Percentiles rank a stretch among this genome's conserved stretches.
These are phyloP conservation scores for Cryptosporidium muris DNA, from an alignment of 169 alveolate species.

Conservation along the genomic window DNA sequence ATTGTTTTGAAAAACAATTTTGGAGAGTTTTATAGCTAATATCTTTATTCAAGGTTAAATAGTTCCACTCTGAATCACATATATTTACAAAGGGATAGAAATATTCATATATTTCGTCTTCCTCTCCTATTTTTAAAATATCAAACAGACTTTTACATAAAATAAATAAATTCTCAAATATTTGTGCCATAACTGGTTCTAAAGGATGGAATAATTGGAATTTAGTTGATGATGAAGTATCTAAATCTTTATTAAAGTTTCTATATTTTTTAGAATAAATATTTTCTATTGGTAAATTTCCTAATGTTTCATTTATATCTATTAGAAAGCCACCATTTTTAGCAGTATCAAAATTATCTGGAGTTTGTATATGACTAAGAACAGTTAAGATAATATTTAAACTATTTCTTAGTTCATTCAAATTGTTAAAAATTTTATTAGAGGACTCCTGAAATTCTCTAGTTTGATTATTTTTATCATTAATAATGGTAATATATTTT, in stretches of 20 bases:
- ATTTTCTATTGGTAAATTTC: no score
- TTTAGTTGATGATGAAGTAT: neutral
- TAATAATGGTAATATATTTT: neutral
- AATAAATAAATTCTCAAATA: slow-evolving; percentile 16
- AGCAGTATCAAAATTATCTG: slow-evolving; percentile 3
- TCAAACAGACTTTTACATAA: neutral
- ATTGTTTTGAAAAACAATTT: neutral
- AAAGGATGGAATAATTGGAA: slow-evolving; percentile 19
- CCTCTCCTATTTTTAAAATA: neutral
- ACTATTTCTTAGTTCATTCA: slow-evolving; percentile 1
- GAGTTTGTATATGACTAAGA: slow-evolving; percentile 8
- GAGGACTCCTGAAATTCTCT: neutral
- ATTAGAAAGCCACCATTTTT: slow-evolving; percentile 39
- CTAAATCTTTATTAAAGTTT: no score
- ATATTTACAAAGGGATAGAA: slow-evolving; percentile 11
- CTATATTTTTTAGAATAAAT: no score
- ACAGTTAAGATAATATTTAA: slow-evolving; percentile 8
- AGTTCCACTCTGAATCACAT: slow-evolving; percentile 47
- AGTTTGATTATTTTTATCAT: neutral
- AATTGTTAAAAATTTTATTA: slow-evolving; percentile 7
- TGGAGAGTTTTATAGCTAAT: neutral
- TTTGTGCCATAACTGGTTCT: neutral
- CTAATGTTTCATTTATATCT: neutral
- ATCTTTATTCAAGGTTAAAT: slow-evolving; percentile 17
- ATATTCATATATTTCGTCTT: slow-evolving; percentile 3